phyloP scores from a whole-genome alignment of 2,329 filamentous ascomycete species.

The Bipolaris oryzae region DNA sequence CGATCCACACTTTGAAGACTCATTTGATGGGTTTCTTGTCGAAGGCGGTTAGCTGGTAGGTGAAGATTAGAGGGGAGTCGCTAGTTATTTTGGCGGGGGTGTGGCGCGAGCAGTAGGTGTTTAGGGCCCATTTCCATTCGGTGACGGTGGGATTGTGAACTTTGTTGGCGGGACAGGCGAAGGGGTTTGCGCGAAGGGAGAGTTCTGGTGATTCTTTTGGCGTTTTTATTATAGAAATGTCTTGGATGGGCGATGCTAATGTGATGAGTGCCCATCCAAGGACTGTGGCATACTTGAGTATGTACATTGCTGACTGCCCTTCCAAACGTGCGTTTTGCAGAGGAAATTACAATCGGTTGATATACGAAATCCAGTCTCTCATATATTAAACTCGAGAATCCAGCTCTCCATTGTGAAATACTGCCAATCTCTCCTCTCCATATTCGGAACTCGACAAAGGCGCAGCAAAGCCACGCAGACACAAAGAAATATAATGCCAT shows the following conservation, averaged over 20 bases:
- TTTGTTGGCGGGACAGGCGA: conserved; percentile 2
- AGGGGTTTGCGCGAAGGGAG: neutral
- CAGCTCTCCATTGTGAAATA: neutral
- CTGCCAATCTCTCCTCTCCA: no score
- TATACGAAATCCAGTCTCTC: no score
- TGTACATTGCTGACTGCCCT: neutral
- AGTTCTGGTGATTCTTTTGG: neutral
- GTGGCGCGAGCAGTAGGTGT: neutral
- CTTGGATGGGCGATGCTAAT: neutral
- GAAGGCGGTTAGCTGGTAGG: neutral
- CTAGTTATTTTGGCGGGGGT: neutral
- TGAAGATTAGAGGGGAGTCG: neutral
- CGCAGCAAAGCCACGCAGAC: no score
- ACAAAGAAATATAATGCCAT: no score
- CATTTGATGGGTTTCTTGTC: conserved; percentile 8
- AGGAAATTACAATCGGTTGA: no score
- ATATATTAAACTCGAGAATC: neutral
- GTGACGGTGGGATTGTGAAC: neutral
- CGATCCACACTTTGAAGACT: conserved; percentile 4
- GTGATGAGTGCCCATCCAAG: neutral
- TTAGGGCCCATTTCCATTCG: neutral
- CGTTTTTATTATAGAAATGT: neutral
- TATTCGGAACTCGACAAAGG: neutral
- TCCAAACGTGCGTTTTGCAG: neutral
- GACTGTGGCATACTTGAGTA: neutral